phyloP scores from a whole-genome alignment of 2,329 filamentous ascomycete genomes.

The Ceratocystis albifundus region DNA sequence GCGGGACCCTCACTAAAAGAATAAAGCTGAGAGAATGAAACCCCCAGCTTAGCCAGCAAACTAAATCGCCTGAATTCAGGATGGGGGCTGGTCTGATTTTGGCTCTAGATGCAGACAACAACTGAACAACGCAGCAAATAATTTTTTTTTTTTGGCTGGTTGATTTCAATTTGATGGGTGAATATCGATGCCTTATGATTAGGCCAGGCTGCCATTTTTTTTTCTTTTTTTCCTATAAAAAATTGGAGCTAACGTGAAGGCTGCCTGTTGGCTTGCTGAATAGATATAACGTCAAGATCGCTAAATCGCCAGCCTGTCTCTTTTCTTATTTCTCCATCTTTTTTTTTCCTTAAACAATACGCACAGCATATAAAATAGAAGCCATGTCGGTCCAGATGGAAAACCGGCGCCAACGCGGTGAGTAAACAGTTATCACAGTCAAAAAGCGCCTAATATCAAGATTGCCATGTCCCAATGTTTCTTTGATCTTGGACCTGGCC shows the following conservation, averaged over 20 bases:
- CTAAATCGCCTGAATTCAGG: not conserved
- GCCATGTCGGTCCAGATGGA: slow-evolving; percentile 13
- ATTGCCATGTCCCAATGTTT: not conserved
- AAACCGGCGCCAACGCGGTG: slow-evolving; percentile 15
- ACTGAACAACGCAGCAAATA: not conserved
- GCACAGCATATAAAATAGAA: not conserved
- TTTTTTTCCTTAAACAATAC: not conserved
- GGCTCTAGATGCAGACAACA: not conserved
- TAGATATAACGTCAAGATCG: not conserved
- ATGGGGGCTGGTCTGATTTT: not conserved
- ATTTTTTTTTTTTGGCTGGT: not conserved
- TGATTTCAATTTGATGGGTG: too few species aligned
- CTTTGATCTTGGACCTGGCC: not conserved
- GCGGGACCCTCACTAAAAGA: not conserved
- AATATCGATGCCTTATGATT: slow-evolving; percentile 1
- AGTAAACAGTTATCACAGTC: not conserved
- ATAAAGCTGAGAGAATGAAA: not conserved
- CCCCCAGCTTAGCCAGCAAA: not conserved
- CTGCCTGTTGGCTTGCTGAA: not conserved
- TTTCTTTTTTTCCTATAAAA: not conserved
- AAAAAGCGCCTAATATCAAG: not conserved
- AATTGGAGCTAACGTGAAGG: not conserved
- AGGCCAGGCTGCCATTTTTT: not conserved
- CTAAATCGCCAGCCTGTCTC: not conserved
- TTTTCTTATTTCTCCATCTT: not conserved